phyloP scores from a whole-genome alignment of 2,329 filamentous ascomycete species.

The Cryphonectria carpinicola region DNA sequence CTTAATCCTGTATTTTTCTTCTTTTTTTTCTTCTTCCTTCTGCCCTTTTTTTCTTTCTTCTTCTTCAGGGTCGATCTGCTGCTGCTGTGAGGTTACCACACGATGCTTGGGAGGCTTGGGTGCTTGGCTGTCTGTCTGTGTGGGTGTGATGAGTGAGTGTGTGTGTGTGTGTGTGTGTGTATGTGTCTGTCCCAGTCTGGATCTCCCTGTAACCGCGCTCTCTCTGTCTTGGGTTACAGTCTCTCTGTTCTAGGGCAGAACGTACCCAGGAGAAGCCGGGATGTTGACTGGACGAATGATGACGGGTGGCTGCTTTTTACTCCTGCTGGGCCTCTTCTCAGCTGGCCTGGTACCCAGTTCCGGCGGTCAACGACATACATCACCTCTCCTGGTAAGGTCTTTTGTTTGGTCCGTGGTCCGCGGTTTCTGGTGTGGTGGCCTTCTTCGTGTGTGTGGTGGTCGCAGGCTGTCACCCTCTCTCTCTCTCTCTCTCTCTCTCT shows the following conservation, averaged over 20 bases:
- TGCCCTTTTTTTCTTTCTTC: neutral
- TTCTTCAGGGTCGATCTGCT: neutral
- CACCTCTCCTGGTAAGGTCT: neutral
- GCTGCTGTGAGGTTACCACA: conserved; percentile 6
- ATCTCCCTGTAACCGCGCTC: neutral
- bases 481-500: no score
- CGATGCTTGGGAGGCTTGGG: neutral
- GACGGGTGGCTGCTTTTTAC: conserved; percentile 11
- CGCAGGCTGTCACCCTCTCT: conserved; percentile 19
- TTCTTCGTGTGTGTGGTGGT: neutral
- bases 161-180: neutral
- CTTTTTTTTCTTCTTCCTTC: neutral
- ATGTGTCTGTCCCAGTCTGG: neutral
- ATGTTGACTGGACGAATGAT: conserved; percentile 7
- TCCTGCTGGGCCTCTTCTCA: conserved; percentile 6
- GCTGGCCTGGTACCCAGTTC: neutral
- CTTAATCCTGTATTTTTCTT: neutral
- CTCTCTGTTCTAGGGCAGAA: conserved; percentile 2
- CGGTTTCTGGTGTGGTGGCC: neutral
- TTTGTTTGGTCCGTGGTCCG: neutral
- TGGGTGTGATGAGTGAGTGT: neutral
- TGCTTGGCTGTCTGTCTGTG: neutral
- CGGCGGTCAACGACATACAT: conserved; percentile 14
- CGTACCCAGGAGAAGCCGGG: conserved; percentile 2
- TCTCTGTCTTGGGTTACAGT: conserved; percentile 4